Base-by-base conservation (phyloP, 257 asterid species). In the Euphrasia confusa region DNA sequence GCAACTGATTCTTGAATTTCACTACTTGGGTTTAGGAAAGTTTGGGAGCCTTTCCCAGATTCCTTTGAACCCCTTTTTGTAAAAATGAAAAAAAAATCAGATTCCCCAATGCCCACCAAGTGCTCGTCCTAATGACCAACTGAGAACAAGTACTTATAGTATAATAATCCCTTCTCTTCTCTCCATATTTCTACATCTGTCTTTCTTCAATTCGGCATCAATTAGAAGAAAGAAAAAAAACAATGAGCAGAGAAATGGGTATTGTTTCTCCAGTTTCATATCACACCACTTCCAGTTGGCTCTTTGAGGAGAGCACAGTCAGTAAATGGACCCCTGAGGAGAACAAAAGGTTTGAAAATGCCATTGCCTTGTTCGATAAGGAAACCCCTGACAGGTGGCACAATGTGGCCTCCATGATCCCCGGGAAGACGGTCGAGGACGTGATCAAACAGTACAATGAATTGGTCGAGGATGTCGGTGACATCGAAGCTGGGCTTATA, bases 341-440 rank as follows among this genome's bases (percentile, higher is more conserved):
- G 75, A 89, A 89, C 77, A 89, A 84, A 40, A 67, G 67, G 33
- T 89, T 89, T 39, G 97, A 89, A 67, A 78, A 77, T 54, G 97
- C 97, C 2, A 81, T 89, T 0, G 94, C 95, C 6, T 66, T 86
- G 42, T 86, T 79, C 54, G 97, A 89, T 24, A 77, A 75, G 64
- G 95, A 89, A 12, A 86, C 97, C 4, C 97, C 97, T 0, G 95
- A 89, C 49, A 77, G 97, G 58, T 89, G 97, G 97, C 68, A 68
- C 64, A 86, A 86, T 72, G 95, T 89, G 53, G 95, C 97, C 0
- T 72, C 91, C 1, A 68, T 84, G 87, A 79, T 89, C 58, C 97
- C 97, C 0, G 95, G 94, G 0, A 89, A 89, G 68, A 82, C 91
- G 0, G 86, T 81, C 14, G 58, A 21, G 7, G 97, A 89, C 60